Evolutionary conservation across 495 filamentous ascomycete species (phyloP).

Genomic region (Letharia lupina): DNA sequence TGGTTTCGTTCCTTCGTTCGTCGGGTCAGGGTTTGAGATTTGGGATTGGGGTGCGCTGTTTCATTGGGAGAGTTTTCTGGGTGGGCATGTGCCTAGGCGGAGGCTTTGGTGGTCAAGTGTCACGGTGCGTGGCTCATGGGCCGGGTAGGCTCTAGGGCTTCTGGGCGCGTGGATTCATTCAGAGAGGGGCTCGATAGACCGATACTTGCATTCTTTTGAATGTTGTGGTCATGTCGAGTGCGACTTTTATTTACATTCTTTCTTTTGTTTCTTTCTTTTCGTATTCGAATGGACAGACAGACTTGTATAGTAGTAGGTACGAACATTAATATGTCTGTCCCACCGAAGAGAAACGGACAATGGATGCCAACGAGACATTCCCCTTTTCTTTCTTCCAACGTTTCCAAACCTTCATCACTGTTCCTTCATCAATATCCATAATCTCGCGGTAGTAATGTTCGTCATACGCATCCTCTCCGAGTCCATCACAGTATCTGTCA

Average conservation of each 20-base stretch:
- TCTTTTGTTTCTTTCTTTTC: not conserved
- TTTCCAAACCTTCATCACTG: too few relatives aligned
- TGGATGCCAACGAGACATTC: too few relatives aligned
- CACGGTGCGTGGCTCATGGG: not conserved
- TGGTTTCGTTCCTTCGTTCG: too few relatives aligned
- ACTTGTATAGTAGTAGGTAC: too few relatives aligned
- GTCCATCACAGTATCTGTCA: not conserved
- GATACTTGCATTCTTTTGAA: not conserved
- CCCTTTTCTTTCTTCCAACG: too few relatives aligned
- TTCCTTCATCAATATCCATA: too few relatives aligned
- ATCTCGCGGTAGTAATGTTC: too few relatives aligned
- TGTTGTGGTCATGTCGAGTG: not conserved
- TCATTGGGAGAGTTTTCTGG: not conserved
- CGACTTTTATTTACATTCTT: not conserved
- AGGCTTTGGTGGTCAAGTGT: too few relatives aligned
- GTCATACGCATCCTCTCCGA: too few relatives aligned
- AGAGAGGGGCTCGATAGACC: too few relatives aligned
- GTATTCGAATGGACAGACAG: not conserved
- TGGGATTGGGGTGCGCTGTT: not conserved
- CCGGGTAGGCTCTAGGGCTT: not conserved
- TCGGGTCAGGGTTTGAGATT: too few relatives aligned
- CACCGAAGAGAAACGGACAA: not conserved
- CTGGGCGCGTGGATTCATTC: too few relatives aligned
- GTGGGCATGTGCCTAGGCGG: not conserved
- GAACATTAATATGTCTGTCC: not conserved